Conservation (phyloP, 305 asterid species). For the Fraxinus baroniana region DNA sequence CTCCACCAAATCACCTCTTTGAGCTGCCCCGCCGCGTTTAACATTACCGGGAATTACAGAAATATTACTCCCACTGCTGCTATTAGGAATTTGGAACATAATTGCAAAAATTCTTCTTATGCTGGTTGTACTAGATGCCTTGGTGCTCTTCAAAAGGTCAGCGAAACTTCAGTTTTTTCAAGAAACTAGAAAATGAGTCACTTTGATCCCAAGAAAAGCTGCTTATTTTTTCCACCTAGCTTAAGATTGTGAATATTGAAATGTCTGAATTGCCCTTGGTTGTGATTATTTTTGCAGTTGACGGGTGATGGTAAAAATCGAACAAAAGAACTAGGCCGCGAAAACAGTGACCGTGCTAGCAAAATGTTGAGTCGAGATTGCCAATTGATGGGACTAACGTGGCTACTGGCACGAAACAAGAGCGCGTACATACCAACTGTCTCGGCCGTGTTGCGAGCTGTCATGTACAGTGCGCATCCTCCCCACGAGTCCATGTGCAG, state of each 20-base stretch:
- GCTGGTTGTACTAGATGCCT: constrained; percentile 89
- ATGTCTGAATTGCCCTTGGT: constrained; percentile 22
- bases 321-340: constrained; percentile 29
- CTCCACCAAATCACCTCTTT: constrained; percentile 82
- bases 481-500: constrained; percentile 81
- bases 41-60: constrained; percentile 38
- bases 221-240: background rate
- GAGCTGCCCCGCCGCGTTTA: constrained; percentile 79
- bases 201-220: background rate
- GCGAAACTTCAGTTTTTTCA: background rate
- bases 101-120: constrained; percentile 71
- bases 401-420: constrained; percentile 95
- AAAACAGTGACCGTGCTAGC: constrained; percentile 52
- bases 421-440: constrained; percentile 96
- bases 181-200: background rate
- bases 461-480: constrained; percentile 90
- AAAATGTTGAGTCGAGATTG: constrained; percentile 79
- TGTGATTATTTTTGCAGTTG: constrained; percentile 35
- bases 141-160: constrained; percentile 81
- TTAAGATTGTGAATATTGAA: background rate
- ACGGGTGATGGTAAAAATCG: constrained; percentile 71
- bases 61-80: constrained; percentile 86
- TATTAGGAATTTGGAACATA: constrained; percentile 68
- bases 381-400: constrained; percentile 96
- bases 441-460: constrained; percentile 91